Evolutionary conservation across 2,329 filamentous ascomycete genomes (phyloP).

Genomic region (Nemania sp.): DNA sequence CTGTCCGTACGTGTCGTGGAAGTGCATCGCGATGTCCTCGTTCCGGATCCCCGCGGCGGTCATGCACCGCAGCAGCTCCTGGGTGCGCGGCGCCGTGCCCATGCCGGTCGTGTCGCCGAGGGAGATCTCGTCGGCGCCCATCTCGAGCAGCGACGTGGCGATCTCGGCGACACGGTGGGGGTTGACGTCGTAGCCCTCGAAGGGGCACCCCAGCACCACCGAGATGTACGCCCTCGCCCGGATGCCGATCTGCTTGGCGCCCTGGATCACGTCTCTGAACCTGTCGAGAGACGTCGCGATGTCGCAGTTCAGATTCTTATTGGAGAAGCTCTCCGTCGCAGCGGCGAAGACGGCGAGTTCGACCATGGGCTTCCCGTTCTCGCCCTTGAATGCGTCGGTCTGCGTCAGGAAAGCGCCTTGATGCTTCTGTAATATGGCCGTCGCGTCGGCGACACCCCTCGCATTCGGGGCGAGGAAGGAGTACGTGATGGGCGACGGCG

Average conservation of each 20-base stretch:
- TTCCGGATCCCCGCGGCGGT: conserved; percentile 56
- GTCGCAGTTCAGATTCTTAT: conserved; percentile 81
- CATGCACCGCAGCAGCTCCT: conserved; percentile 54
- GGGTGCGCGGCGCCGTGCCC: conserved; percentile 61
- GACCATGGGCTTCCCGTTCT: conserved; percentile 53
- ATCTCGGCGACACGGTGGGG: conserved; percentile 68
- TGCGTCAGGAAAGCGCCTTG: conserved; percentile 56
- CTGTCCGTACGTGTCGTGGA: conserved; percentile 74
- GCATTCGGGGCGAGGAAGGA: conserved; percentile 81
- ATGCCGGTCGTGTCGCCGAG: conserved; percentile 91
- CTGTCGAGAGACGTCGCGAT: conserved; percentile 73
- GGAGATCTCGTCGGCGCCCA: conserved; percentile 89
- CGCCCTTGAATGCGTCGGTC: conserved; percentile 46
- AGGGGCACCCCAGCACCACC: conserved; percentile 80
- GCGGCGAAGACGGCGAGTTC: conserved; percentile 82
- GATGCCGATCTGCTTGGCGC: conserved; percentile 66
- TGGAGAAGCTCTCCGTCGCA: conserved; percentile 79
- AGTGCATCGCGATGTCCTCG: conserved; percentile 67
- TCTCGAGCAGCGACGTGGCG: conserved; percentile 72
- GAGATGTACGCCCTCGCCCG: conserved; percentile 80
- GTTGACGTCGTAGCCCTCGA: conserved; percentile 67
- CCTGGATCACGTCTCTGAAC: conserved; percentile 71
- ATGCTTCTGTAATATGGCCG: conserved; percentile 57
- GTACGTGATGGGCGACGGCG: conserved; percentile 66
- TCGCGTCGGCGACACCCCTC: conserved; percentile 71